phyloP scores from a whole-genome alignment of 1,284 basidiomycete species.

The Trametes polyzona region DNA sequence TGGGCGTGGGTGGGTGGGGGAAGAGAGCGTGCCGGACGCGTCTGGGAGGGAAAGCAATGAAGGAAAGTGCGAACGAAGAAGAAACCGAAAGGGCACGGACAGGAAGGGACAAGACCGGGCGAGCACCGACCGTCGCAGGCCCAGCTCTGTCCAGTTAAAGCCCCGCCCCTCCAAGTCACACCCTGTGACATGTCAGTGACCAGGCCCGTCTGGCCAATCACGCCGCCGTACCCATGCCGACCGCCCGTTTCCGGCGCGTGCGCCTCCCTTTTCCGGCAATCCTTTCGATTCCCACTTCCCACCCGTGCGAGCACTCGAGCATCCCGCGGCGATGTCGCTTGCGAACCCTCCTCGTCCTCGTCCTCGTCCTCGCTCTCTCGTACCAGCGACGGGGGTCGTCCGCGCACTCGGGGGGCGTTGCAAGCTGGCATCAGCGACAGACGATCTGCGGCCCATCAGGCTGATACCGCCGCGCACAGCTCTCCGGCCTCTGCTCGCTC shows the following conservation, averaged over 20 bases:
- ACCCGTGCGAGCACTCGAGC: not conserved
- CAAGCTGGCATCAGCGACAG: not conserved
- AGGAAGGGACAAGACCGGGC: not conserved
- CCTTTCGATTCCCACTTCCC: not conserved
- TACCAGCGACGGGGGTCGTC: not conserved
- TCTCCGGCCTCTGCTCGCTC: not conserved
- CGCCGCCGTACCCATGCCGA: not conserved
- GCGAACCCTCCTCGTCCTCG: not conserved
- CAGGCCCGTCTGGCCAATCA: constrained; percentile 3
- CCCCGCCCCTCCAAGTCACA: not conserved
- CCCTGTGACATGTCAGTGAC: constrained; percentile 5
- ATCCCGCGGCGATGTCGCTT: not conserved
- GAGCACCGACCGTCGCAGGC: not conserved
- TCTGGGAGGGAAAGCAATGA: constrained; percentile 12
- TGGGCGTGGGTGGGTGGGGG: not conserved
- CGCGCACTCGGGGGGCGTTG: not conserved
- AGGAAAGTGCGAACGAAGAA: constrained; percentile 18
- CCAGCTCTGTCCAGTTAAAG: not conserved
- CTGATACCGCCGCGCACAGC: constrained; percentile 1
- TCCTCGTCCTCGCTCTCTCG: not conserved
- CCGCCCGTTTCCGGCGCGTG: not conserved
- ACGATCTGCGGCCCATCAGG: constrained; percentile 2
- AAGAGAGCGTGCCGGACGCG: constrained; percentile 54
- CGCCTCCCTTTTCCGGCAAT: not conserved
- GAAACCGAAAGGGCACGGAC: constrained; percentile 2